phyloP scores from a whole-genome alignment of 345 rosid genomes.

The Acer campestre region DNA sequence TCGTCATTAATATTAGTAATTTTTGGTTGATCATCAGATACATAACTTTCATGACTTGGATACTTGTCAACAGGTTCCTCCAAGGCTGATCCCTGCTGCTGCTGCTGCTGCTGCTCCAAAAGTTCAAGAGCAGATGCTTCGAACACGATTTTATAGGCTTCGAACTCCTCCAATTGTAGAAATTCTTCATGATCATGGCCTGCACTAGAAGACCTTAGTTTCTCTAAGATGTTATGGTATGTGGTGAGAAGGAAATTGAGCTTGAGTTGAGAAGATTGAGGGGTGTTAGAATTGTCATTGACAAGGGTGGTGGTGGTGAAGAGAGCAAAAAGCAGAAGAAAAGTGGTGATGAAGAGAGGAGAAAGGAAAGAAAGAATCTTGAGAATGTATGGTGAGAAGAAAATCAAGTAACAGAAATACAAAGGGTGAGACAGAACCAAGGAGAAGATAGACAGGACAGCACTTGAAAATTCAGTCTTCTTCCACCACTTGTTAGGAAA shows the following conservation, averaged over 20 bases:
- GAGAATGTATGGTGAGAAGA: slow-evolving; percentile 72
- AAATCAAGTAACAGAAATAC: slow-evolving; percentile 49
- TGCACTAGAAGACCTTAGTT: slow-evolving; percentile 41
- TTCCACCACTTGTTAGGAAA: slow-evolving; percentile 38
- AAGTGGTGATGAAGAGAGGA: slow-evolving; percentile 80
- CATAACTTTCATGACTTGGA: slow-evolving; percentile 19
- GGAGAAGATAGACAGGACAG: slow-evolving; percentile 55
- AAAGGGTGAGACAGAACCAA: slow-evolving; percentile 66
- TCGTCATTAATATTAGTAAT: too few species aligned
- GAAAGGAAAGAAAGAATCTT: slow-evolving; percentile 79
- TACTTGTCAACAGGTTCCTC: slow-evolving; percentile 34
- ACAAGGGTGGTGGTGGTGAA: slow-evolving; percentile 47
- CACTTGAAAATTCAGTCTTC: slow-evolving; percentile 41
- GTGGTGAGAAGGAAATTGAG: slow-evolving; percentile 39
- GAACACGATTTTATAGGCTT: slow-evolving; percentile 69
- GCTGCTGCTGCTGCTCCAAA: neutral
- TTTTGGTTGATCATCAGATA: neutral
- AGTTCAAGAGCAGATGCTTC: slow-evolving; percentile 39
- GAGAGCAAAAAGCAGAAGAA: slow-evolving; percentile 66
- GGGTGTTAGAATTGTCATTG: slow-evolving; percentile 14
- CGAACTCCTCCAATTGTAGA: slow-evolving; percentile 44
- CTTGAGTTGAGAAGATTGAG: slow-evolving; percentile 40
- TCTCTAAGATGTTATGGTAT: slow-evolving; percentile 43
- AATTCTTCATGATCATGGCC: slow-evolving; percentile 28
- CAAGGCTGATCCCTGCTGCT: slow-evolving; percentile 13